Percentiles rank a stretch among this genome's conserved stretches.
Evolutionary conservation across 2,329 filamentous ascomycete genomes (phyloP).

Genomic region (Xylaria sp.): DNA sequence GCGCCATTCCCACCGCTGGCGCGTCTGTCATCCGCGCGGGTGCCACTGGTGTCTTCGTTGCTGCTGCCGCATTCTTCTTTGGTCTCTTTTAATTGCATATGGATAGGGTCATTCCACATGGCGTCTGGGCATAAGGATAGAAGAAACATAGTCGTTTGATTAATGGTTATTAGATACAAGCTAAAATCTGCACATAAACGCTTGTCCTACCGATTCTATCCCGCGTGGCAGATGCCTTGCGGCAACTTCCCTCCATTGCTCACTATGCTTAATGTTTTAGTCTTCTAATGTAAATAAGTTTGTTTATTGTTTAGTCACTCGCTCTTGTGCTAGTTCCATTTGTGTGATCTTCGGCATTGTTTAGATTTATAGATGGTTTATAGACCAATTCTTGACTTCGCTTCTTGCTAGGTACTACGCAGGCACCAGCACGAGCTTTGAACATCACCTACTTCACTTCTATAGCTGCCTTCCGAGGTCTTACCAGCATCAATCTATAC

Average conservation of each 20-base stretch:
- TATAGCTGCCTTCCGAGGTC: background rate
- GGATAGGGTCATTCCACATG: conserved; percentile 23
- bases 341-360: conserved; percentile 20
- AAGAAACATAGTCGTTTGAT: conserved; percentile 18
- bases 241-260: conserved; percentile 1
- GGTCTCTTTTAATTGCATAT: conserved; percentile 37
- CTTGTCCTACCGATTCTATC: conserved; percentile 19
- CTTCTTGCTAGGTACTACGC: background rate
- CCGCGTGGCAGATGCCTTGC: conserved; percentile 17
- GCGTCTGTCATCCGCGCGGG: conserved; percentile 35
- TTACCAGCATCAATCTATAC: background rate
- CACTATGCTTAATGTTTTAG: conserved; percentile 34
- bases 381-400: background rate
- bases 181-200: conserved; percentile 11
- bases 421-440: conserved; percentile 1
- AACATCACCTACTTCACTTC: conserved; percentile 17
- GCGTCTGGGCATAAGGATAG: conserved; percentile 34
- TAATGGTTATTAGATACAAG: conserved; percentile 31
- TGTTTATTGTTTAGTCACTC: conserved; percentile 21
- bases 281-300: conserved; percentile 37
- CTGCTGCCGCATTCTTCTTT: conserved; percentile 40
- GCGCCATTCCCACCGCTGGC: conserved; percentile 40
- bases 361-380: conserved; percentile 25
- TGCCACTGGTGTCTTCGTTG: conserved; percentile 40
- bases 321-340: conserved; percentile 27